Evolutionary conservation across 768 basidiomycete species (phyloP).

Genomic region (Tricholoma furcatifolium): DNA sequence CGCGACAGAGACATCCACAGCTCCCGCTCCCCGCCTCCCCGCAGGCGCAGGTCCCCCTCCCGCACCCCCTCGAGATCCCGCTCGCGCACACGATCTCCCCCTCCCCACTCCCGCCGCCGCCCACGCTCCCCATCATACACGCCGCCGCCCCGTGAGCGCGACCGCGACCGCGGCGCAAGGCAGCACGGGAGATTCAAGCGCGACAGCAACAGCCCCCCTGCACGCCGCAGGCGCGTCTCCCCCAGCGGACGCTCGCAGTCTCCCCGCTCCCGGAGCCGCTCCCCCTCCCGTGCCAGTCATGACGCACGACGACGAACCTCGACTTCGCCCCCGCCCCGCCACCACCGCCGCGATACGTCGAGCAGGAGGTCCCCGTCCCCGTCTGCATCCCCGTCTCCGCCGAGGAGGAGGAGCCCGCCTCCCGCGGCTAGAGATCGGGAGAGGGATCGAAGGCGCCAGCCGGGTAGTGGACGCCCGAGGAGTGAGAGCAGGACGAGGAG

Average conservation of each 20-base stretch:
- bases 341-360: slow-evolving; percentile 25
- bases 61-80: slow-evolving; percentile 39
- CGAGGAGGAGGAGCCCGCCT: slow-evolving; percentile 30
- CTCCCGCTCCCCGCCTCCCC: slow-evolving; percentile 40
- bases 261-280: slow-evolving; percentile 33
- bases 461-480: slow-evolving; percentile 6
- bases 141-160: slow-evolving; percentile 44
- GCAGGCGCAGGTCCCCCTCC: slow-evolving; percentile 29
- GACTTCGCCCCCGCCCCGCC: slow-evolving; percentile 32
- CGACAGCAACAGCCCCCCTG: slow-evolving; percentile 58
- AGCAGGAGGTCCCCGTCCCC: slow-evolving; percentile 31
- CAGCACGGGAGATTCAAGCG: slow-evolving; percentile 28
- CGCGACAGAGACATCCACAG: slow-evolving; percentile 25
- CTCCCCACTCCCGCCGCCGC: slow-evolving; percentile 34
- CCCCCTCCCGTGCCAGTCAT: slow-evolving; percentile 25
- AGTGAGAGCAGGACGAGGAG: slow-evolving; percentile 19
- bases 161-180: slow-evolving; percentile 19
- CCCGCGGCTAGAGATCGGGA: slow-evolving; percentile 13
- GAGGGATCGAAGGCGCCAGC: neutral
- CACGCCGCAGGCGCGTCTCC: slow-evolving; percentile 43
- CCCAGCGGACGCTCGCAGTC: slow-evolving; percentile 31
- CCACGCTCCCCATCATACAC: slow-evolving; percentile 48
- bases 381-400: slow-evolving; percentile 28
- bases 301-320: slow-evolving; percentile 4
- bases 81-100: slow-evolving; percentile 42